Conservation (phyloP, 2,329 filamentous ascomycete species). For the Fusarium coffeatum region DNA sequence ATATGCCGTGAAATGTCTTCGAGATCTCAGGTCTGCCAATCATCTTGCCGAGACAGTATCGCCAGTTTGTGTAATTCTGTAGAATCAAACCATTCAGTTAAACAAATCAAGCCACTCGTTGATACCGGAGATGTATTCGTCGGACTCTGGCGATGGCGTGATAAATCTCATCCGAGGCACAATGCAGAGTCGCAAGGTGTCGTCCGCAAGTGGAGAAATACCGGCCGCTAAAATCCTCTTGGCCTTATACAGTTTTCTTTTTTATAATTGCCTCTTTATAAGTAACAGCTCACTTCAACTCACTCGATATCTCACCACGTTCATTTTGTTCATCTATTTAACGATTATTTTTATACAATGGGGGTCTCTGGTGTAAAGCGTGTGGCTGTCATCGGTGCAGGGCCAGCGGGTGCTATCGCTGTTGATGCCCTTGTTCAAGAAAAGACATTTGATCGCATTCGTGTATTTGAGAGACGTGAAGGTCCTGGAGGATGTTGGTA, state of each 20-base stretch:
- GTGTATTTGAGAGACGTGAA: constrained; percentile 71
- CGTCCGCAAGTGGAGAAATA: constrained; percentile 25
- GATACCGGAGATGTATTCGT: background rate
- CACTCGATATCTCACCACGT: background rate
- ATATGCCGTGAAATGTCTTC: background rate
- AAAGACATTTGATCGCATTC: constrained; percentile 66
- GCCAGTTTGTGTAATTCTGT: background rate
- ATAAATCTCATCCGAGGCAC: constrained; percentile 33
- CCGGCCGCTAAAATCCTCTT: constrained; percentile 26
- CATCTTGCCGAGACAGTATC: background rate
- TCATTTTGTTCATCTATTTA: background rate
- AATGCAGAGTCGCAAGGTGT: constrained; percentile 18
- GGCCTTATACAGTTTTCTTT: constrained; percentile 5
- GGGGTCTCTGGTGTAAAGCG: constrained; percentile 42
- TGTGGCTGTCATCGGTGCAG: constrained; percentile 71
- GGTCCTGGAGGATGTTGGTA: constrained; percentile 71
- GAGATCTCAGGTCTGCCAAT: background rate
- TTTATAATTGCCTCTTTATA: constrained; percentile 1
- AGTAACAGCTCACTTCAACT: background rate
- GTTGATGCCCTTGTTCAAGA: constrained; percentile 71
- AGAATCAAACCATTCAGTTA: too few relatives aligned
- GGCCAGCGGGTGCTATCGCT: constrained; percentile 69
- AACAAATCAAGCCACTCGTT: background rate
- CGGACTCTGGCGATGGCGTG: constrained; percentile 35
- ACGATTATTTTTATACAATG: constrained; percentile 7